phyloP scores from a whole-genome alignment of 768 basidiomycete genomes.

The Termitomyces sp. region DNA sequence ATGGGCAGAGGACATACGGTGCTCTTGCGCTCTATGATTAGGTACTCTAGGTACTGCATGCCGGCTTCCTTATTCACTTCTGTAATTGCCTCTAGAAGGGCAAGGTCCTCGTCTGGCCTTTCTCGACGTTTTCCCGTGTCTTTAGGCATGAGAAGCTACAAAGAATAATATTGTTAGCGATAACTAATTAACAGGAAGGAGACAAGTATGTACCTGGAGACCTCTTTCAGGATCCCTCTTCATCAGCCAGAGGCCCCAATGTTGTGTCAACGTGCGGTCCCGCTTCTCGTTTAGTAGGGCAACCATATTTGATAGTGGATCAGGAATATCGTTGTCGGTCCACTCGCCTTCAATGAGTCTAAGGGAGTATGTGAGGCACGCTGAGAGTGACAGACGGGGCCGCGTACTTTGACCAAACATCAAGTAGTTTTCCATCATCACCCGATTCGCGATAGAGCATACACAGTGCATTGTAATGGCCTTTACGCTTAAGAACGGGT shows the following conservation, averaged over 20 bases:
- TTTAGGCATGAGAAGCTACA: slow-evolving; percentile 62
- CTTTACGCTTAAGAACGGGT: slow-evolving; percentile 39
- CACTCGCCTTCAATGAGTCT: slow-evolving; percentile 67
- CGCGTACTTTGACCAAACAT: slow-evolving; percentile 63
- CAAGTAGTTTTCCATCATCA: slow-evolving; percentile 57
- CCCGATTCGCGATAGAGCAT: slow-evolving; percentile 53
- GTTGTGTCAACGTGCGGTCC: slow-evolving; percentile 57
- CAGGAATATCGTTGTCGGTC: slow-evolving; percentile 54
- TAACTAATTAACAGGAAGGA: background rate
- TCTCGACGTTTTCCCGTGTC: slow-evolving; percentile 51
- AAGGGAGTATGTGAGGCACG: background rate
- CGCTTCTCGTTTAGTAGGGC: slow-evolving; percentile 48
- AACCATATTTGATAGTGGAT: slow-evolving; percentile 61
- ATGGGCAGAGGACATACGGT: slow-evolving; percentile 28
- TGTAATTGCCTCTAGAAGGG: slow-evolving; percentile 50
- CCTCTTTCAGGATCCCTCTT: slow-evolving; percentile 64
- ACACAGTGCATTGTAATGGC: slow-evolving; percentile 58
- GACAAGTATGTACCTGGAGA: slow-evolving; percentile 47
- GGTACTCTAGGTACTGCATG: slow-evolving; percentile 71
- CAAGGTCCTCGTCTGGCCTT: slow-evolving; percentile 56
- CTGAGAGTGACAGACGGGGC: background rate
- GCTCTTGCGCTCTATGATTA: slow-evolving; percentile 67
- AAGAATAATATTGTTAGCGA: background rate
- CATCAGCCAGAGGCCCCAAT: slow-evolving; percentile 81
- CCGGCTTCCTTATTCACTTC: slow-evolving; percentile 57